Percentiles rank a stretch among this genome's conserved stretches.
These are phyloP conservation scores for Rugonectria rugulosa DNA, from an alignment of 2,329 filamentous ascomycete species.

Conservation along the genomic window DNA sequence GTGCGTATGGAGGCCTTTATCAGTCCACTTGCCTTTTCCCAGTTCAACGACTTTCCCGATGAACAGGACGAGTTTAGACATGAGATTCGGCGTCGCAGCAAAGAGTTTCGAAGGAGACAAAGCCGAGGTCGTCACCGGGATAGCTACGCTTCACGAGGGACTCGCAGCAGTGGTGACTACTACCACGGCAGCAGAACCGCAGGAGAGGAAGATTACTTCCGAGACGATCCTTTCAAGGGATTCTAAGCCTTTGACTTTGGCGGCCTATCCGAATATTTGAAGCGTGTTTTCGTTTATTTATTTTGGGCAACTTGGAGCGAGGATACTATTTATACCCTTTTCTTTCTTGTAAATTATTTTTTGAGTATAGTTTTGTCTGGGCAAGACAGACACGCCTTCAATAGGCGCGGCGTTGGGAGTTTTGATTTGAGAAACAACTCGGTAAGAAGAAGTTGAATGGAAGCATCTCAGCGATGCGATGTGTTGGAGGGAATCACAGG, in stretches of 20 bases:
- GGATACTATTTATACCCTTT: slow-evolving; percentile 34
- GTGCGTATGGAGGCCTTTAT: slow-evolving; percentile 99
- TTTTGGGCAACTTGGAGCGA: slow-evolving; percentile 22
- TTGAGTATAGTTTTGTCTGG: slow-evolving; percentile 20
- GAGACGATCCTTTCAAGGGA: slow-evolving; percentile 68
- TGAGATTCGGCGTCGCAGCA: slow-evolving; percentile 60
- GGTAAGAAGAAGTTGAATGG: slow-evolving; percentile 18
- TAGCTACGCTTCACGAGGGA: slow-evolving; percentile 56
- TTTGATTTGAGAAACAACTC: background rate
- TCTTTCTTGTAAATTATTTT: slow-evolving; percentile 37
- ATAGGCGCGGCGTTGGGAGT: slow-evolving; percentile 26
- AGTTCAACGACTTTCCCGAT: slow-evolving; percentile 55
- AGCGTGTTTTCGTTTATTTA: slow-evolving; percentile 26
- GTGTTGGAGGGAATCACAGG: background rate
- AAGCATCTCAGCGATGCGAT: slow-evolving; percentile 1
- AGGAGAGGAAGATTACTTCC: slow-evolving; percentile 64
- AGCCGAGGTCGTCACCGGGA: slow-evolving; percentile 64
- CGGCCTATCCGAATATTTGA: slow-evolving; percentile 10
- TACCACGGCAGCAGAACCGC: slow-evolving; percentile 55
- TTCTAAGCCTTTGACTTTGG: slow-evolving; percentile 53
- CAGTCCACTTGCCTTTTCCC: slow-evolving; percentile 62
- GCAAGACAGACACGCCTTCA: slow-evolving; percentile 20
- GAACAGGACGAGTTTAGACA: slow-evolving; percentile 60
- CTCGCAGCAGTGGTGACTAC: slow-evolving; percentile 56
- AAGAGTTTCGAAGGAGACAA: slow-evolving; percentile 59